Evolutionary conservation across 345 rosid species (phyloP), one percentile per base, ranked within the genome.

Genomic region (Eucalyptus sideroxylon): DNA sequence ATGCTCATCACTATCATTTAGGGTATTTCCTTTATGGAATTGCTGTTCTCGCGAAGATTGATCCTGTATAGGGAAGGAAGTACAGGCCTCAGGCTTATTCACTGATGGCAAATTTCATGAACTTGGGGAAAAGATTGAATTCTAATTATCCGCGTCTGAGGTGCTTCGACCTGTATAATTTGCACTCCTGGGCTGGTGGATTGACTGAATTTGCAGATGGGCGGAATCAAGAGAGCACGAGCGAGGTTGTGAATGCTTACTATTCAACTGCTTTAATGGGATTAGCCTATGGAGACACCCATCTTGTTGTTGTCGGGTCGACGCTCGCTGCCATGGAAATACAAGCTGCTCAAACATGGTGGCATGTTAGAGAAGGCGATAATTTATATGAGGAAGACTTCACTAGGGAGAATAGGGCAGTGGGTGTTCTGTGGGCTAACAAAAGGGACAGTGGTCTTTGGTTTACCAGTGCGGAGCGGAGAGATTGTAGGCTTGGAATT

Each of bases 111-210:
- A 98, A 98, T 93, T 97, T 93, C 89, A 94, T 96, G 99, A 96
- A 90, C 87, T 49, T 96, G 86, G 94, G 96, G n/a, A 94, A 90
- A 82, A 51, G 91, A 82, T 93, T 93, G 12, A 91, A 92, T 89
- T 95, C 96, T 1, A 93, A 59, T 81, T 98, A 96, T 89, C 93
- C 98, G 1, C 95, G 99, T 34, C 69, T 96, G 93, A 94, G 98
- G 89, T 97, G 98, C 86, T 98, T 98, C 80, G 98, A 98, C 93
- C 87, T 97, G 89, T 98, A 95, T 65, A 98, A 97, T 87, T 91
- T 98, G 88, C 99, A 97, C 90, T 98, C 99, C 26, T 98, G 99
- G 99, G 99, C 98, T 19, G 96, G 98, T 69, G 99, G 99, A 67
- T 91, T 98, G 89, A 97, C 96, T 15, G 98, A 96, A 93, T 97